Evolutionary conservation across 2,329 filamentous ascomycete species (phyloP), one percentile per base, ranked within the genome.

Genomic region (Fulvia fulva): DNA sequence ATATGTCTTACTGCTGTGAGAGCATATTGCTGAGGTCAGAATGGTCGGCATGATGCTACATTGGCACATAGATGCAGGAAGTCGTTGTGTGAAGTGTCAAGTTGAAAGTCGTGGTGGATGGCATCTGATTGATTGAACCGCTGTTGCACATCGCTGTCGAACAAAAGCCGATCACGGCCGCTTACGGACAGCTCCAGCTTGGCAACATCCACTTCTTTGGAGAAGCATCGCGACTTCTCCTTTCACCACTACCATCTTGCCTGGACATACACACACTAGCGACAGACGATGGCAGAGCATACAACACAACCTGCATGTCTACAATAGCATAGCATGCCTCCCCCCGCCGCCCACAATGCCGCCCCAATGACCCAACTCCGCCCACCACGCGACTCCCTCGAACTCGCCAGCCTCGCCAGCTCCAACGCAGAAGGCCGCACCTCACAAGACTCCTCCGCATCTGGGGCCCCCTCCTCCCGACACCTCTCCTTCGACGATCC

Each of bases 401-500:
- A 99, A 79, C 88, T 99, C 58, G 94, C 92, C 60, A 97, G 92
- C 54, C 86, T 99, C 63, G 94, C 93, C 60, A 96, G 91, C 62
- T 92, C 89, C 37, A 91, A 65, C 55, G 55, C 68, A 57, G 83
- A 83, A 51, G 81, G 77, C 50, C 84, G 87, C 49, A 78, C 82
- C n/a, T 89, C 87, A 16, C 83, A 88, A 57, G 80, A 80, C 43
- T 96, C 91, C 34, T 88, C 86, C 2, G 84, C 86, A 41, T 90
- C 89, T n/a, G 93, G 90, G 68, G 59, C 66, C 9, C 90, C 91
- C 14, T 97, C 93, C n/a, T 97, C 93, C 59, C 88, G 91, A 65
- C 88, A 90, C 67, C 82, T 95, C 55, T 99, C 94, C 43, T 86
- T 96, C 69, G 90, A 93, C 70, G 86, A 89, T 69, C 88, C 63